Conservation (phyloP, 129 eudicot species). For the Chrysanthemum makinoi region DNA sequence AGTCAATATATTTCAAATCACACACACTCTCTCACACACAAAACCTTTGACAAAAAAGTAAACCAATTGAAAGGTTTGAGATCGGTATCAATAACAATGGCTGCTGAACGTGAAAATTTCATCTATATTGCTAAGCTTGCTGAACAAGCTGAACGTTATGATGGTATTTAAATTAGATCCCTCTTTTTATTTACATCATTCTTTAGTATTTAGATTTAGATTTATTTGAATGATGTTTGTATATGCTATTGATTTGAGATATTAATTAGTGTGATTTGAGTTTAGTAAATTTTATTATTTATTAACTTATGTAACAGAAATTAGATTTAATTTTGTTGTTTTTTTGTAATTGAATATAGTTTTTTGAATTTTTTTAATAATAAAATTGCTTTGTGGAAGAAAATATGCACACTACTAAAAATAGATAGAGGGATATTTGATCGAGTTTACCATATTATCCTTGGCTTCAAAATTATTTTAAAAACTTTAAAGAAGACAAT, state of each 20-base stretch:
- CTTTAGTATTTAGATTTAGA: neutral
- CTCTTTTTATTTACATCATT: conserved; percentile 12
- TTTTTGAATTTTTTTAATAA: too few relatives aligned
- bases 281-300: too few relatives aligned
- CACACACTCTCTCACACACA: conserved; percentile 22
- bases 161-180: conserved; percentile 27
- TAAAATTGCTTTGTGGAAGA: too few relatives aligned
- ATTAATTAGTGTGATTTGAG: conserved; percentile 3
- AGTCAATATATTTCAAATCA: neutral
- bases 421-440: too few relatives aligned
- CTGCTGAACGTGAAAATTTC: conserved; percentile 45
- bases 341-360: too few relatives aligned
- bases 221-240: neutral
- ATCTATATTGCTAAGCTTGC: conserved; percentile 55
- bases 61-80: conserved; percentile 22
- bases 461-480: too few relatives aligned
- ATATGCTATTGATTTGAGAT: neutral
- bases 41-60: too few relatives aligned
- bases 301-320: too few relatives aligned
- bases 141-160: conserved; percentile 57
- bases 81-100: conserved; percentile 44
- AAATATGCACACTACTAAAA: too few relatives aligned
- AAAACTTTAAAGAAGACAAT: too few relatives aligned
- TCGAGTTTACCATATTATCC: too few relatives aligned
- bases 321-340: too few relatives aligned